Base-by-base conservation (phyloP, 1,139 yeast genomes). In the Meyerozyma guilliermondii region DNA sequence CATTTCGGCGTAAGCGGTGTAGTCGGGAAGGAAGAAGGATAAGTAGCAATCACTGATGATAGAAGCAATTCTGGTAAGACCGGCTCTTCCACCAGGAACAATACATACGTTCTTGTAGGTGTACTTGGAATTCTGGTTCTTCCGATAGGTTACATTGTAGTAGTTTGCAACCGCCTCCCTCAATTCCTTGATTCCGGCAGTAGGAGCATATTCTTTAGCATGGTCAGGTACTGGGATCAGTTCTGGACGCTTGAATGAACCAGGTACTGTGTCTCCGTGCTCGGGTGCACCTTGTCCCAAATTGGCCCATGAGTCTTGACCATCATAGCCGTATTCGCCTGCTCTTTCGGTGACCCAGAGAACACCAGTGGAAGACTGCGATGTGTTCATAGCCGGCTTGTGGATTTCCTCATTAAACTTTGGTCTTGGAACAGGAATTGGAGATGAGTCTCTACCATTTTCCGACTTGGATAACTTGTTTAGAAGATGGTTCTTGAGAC, bases 1-100 rank as follows among this genome's bases (percentile, higher is more conserved):
- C 85, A 80, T 80, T 59, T 80, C 87, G n/a, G 87, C 83, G 54
- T 80, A 80, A 4, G 87, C 87, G 22, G 87, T 80, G 55, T 81
- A 80, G 57, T 81, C 87, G 4, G 87, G 87, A 51, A 80, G 66
- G 58, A 81, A 81, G 59, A 80, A 81, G 16, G 83, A 76, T 44
- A 81, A 62, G 55, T 80, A 80, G 53, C 85, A 71, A 58, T 81
- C 85, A 44, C 77, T 68, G 45, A 81, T 71, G 48, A 81, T 79
- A 10, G 85, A 78, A 22, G 87, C 87, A 50, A 80, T 80, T 59
- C 87, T 71, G 20, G 83, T 80, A 49, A 81, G 63, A 0, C 86
- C 87, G 17, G 85, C 84, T 55, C 87, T 69, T 3, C 87, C 87
- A 27, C 87, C 87, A 7, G 87, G 86, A 2, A 81, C 85, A 50